A percentile compares a stretch with the other conserved stretches of the same genome.
Conservation (phyloP, 495 filamentous ascomycete genomes). For the Alectoria sarmentosa region DNA sequence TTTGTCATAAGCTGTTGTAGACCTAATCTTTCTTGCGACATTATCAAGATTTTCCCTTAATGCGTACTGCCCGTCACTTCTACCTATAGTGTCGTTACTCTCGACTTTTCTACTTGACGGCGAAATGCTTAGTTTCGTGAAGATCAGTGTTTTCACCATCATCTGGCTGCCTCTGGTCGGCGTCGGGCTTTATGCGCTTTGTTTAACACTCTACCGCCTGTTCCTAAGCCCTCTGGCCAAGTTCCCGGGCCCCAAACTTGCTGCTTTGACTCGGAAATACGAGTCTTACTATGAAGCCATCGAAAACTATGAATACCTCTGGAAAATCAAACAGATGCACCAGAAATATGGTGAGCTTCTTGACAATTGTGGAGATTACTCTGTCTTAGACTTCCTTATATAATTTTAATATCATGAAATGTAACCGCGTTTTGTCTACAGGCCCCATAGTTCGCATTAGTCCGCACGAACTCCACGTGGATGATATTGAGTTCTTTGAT, state of each 20-base stretch:
- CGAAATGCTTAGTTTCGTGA: conserved; percentile 10
- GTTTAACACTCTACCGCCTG: conserved; percentile 29
- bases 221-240: conserved; percentile 38
- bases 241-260: conserved; percentile 46
- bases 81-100: not conserved
- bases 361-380: not conserved
- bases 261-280: conserved; percentile 43
- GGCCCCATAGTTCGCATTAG: conserved; percentile 37
- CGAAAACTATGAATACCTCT: conserved; percentile 35
- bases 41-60: not conserved
- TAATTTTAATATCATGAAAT: too few species aligned
- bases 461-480: conserved; percentile 36
- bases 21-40: not conserved
- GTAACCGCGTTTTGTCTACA: conserved; percentile 10
- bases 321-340: conserved; percentile 42
- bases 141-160: conserved; percentile 3
- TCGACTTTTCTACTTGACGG: not conserved
- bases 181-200: conserved; percentile 12
- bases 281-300: conserved; percentile 46
- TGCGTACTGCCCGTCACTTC: not conserved
- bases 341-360: conserved; percentile 40
- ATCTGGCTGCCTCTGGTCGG: conserved; percentile 9
- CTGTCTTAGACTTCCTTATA: not conserved
- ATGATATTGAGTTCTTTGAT: conserved; percentile 35
- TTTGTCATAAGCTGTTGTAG: not conserved